Conservation (phyloP, 805 yeast genomes). For the Suhomyces tanzawaensis region DNA sequence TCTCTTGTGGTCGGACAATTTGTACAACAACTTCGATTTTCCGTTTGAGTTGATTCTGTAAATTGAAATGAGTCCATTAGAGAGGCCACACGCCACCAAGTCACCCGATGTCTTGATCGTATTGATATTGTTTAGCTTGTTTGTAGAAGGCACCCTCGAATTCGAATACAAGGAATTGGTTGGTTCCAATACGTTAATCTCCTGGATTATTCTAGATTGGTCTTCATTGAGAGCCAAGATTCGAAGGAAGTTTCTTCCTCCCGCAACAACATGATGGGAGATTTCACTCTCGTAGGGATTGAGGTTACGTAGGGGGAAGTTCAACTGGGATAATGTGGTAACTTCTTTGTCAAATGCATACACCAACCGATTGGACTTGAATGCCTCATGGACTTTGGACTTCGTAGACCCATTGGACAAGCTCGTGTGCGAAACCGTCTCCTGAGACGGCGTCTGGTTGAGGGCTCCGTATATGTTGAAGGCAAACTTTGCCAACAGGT, state of each 20-base stretch:
- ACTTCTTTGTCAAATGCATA: conserved; percentile 22
- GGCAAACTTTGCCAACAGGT: conserved; percentile 52
- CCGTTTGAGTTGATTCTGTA: conserved; percentile 34
- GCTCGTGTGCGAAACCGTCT: conserved; percentile 14
- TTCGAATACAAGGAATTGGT: conserved; percentile 11
- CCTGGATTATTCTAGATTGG: conserved; percentile 32
- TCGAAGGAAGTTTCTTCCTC: conserved; percentile 42
- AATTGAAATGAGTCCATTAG: conserved; percentile 34
- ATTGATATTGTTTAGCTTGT: conserved; percentile 34
- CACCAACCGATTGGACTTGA: conserved; percentile 13
- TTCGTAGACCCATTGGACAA: conserved; percentile 15
- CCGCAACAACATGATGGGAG: conserved; percentile 35
- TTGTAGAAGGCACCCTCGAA: conserved; percentile 15
- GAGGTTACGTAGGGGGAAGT: conserved; percentile 15
- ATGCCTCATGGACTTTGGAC: conserved; percentile 10
- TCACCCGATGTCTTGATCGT: conserved; percentile 35
- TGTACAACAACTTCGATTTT: conserved; percentile 25
- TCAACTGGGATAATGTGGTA: conserved; percentile 24
- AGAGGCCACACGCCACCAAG: conserved; percentile 39
- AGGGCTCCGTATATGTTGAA: conserved; percentile 55
- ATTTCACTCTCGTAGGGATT: conserved; percentile 11
- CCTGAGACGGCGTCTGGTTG: conserved; percentile 13
- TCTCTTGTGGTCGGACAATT: conserved; percentile 41
- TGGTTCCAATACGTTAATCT: conserved; percentile 32
- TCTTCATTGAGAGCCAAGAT: conserved; percentile 30